Conservation (phyloP, 129 eudicot species). For the Chrysanthemum lavandulifolium region DNA sequence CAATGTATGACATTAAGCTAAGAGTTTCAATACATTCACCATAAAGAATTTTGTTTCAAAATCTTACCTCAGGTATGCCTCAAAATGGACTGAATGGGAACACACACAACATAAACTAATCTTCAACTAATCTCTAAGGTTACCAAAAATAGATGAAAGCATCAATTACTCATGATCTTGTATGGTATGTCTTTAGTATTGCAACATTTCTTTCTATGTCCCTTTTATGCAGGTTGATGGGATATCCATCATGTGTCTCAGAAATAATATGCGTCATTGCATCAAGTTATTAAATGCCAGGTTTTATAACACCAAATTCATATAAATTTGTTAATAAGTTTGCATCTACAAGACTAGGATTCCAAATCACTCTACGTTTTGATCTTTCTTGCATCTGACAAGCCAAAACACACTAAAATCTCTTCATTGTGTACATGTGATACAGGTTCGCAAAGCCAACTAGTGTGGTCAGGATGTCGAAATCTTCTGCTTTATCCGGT, state of each 20-base stretch:
- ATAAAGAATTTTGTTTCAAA: too few species aligned
- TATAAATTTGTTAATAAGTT: background rate
- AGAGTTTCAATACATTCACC: background rate
- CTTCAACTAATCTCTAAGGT: background rate
- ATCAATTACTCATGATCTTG: background rate
- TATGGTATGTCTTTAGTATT: too few species aligned
- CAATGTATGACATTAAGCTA: background rate
- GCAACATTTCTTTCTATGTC: background rate
- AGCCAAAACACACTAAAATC: background rate
- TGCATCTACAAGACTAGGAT: background rate
- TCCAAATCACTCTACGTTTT: background rate
- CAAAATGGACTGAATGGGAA: too few species aligned
- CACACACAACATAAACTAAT: background rate
- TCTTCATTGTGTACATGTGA: background rate
- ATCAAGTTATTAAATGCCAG: background rate
- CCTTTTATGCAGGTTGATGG: background rate
- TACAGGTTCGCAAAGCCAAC: constrained; percentile 71
- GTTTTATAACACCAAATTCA: background rate
- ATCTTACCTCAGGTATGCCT: background rate
- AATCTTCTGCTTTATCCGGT: constrained; percentile 66
- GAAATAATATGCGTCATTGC: too few species aligned
- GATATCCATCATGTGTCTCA: background rate
- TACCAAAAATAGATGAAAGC: background rate
- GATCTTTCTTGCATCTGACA: background rate
- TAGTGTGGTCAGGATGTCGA: constrained; percentile 77